phyloP scores from a whole-genome alignment of 2,329 filamentous ascomycete species.

The Alternaria metachromatica region DNA sequence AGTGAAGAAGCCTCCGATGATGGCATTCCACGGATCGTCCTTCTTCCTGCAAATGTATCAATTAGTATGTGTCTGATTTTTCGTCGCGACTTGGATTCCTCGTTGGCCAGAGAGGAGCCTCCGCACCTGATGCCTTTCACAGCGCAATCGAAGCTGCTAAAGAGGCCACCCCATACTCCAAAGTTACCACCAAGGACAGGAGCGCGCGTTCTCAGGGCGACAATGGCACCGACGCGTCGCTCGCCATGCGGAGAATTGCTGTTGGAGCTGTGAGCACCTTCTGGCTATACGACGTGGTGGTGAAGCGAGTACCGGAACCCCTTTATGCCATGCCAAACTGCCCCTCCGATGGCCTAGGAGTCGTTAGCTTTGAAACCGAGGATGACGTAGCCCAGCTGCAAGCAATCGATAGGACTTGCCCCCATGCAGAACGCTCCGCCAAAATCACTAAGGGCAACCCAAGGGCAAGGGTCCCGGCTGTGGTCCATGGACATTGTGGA shows the following conservation, averaged over 20 bases:
- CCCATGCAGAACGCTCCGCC: constrained; percentile 97
- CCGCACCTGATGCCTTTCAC: constrained; percentile 77
- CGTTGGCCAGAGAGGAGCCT: background rate
- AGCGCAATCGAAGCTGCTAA: constrained; percentile 93
- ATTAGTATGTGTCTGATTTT: background rate
- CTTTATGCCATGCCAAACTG: background rate
- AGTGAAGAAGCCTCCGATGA: constrained; percentile 95
- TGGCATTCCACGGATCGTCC: constrained; percentile 98
- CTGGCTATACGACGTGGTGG: constrained; percentile 86
- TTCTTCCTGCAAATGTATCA: constrained; percentile 64
- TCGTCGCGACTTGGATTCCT: background rate
- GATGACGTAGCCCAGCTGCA: constrained; percentile 12
- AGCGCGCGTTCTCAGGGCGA: constrained; percentile 94
- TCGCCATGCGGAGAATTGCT: constrained; percentile 72
- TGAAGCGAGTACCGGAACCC: constrained; percentile 15
- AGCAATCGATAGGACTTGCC: constrained; percentile 61
- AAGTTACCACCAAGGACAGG: constrained; percentile 97
- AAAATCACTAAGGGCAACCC: constrained; percentile 97
- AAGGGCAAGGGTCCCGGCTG: constrained; percentile 55
- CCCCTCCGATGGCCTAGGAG: constrained; percentile 47
- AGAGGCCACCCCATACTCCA: constrained; percentile 94
- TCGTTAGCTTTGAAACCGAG: background rate
- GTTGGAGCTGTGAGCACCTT: constrained; percentile 57
- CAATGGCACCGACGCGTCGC: constrained; percentile 88
- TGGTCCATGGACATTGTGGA: background rate